Base-by-base conservation (phyloP, 371 early-diverging fungal species). In the Dipsacomyces acuminosporus region DNA sequence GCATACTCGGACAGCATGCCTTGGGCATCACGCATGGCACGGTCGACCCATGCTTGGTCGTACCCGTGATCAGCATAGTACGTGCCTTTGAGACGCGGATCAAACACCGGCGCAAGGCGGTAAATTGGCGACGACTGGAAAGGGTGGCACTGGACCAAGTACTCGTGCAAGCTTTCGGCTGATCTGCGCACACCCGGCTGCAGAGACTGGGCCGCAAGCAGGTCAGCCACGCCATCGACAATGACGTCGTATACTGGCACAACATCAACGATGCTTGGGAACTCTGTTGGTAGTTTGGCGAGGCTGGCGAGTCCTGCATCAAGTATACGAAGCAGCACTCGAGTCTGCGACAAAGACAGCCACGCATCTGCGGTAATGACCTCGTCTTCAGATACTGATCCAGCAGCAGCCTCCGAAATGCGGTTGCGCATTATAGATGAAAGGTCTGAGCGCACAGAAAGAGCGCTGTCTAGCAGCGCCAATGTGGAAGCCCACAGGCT, bases 91-190 rank as follows among this genome's bases (percentile, higher is more conserved):
- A 69, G 59, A 8, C 69, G 69, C 13, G 69, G 69, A 19, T 69
- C 69, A 35, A 69, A 69, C 20, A 69, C 51, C 43, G 69, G 64
- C 26, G 69, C 69, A 41, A 69, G 48, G 17, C 69, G 58, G 47
- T 63, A 69, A 18, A 69, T 59, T 0, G 69, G 59, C 58, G 69
- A 69, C 18, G 59, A 42, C 64, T 63, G 69, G 69, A 69, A 69
- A 36, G 69, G 69, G 25, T 69, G 69, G 53, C 63, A 59, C 43
- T 69, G 69, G 1, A 41, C 41, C 49, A 69, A 34, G 11, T 63
- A 41, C 18, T 69, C 69, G 44, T 56, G 59, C 34, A 69, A 33
- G 2, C 44, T 36, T 42, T 63, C 64, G 25, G 48, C 64, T 38
- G 59, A 36, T 15, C 47, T 49, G 26, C 59, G 59, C 42, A 69